These are phyloP conservation scores for Emericellopsis terricola DNA, from an alignment of 495 filamentous ascomycete genomes.

Conservation along the genomic window DNA sequence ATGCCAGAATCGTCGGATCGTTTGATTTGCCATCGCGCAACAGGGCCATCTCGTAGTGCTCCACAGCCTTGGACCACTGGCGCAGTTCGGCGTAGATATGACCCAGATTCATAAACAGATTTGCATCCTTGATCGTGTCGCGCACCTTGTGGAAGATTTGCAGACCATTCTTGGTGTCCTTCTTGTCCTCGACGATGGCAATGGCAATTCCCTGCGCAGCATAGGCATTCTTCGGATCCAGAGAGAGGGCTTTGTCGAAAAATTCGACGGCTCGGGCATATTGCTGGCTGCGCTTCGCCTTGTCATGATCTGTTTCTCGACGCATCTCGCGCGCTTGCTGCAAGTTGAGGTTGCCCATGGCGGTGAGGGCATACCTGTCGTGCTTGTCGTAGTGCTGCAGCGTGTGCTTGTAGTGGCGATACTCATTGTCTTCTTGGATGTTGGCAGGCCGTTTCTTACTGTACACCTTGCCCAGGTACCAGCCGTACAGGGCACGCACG, in stretches of 20 bases:
- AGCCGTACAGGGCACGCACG: slow-evolving; percentile 79
- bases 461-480: slow-evolving; percentile 65
- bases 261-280: slow-evolving; percentile 92
- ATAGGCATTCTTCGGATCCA: slow-evolving; percentile 86
- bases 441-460: slow-evolving; percentile 65
- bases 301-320: slow-evolving; percentile 71
- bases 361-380: slow-evolving; percentile 82
- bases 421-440: slow-evolving; percentile 74
- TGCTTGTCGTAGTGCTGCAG: slow-evolving; percentile 91
- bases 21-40: slow-evolving; percentile 55
- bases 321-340: slow-evolving; percentile 83
- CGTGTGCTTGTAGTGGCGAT: slow-evolving; percentile 89
- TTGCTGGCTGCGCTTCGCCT: slow-evolving; percentile 67
- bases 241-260: slow-evolving; percentile 88
- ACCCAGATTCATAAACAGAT: slow-evolving; percentile 78
- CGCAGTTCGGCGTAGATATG: slow-evolving; percentile 79
- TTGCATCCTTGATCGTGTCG: slow-evolving; percentile 72
- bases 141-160: slow-evolving; percentile 75
- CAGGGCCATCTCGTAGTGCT: slow-evolving; percentile 85
- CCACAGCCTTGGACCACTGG: slow-evolving; percentile 78
- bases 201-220: slow-evolving; percentile 93
- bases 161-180: slow-evolving; percentile 61
- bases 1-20: slow-evolving; percentile 71
- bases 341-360: slow-evolving; percentile 89
- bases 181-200: slow-evolving; percentile 81